A percentile compares a stretch with the other conserved stretches of the same genome.
Conservation (phyloP, 1,139 yeast species). For the Suhomyces wounanorum region DNA sequence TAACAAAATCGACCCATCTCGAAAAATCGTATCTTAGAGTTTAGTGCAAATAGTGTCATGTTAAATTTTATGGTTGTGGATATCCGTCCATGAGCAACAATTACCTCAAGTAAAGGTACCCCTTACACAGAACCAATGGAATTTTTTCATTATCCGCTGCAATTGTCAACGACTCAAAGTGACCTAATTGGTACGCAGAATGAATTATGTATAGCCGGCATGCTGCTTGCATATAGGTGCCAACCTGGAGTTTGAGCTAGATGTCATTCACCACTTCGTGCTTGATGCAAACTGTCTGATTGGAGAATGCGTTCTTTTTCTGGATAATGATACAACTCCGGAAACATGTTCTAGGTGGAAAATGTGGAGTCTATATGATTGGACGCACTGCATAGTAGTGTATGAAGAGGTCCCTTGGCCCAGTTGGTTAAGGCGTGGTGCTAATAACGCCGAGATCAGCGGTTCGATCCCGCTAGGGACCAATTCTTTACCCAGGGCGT, state of each 20-base stretch:
- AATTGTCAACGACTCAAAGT: background rate
- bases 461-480: slow-evolving; percentile 88
- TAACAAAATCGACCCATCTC: background rate
- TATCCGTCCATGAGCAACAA: background rate
- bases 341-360: too few relatives aligned
- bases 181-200: background rate
- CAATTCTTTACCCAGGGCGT: slow-evolving; percentile 61
- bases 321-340: too few relatives aligned
- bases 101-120: background rate
- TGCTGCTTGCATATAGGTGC: too few relatives aligned
- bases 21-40: background rate
- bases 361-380: background rate
- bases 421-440: slow-evolving; percentile 92
- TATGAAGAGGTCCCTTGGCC: slow-evolving; percentile 59
- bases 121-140: background rate
- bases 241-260: too few relatives aligned
- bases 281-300: background rate
- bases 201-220: too few relatives aligned
- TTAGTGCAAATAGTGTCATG: background rate
- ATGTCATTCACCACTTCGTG: too few relatives aligned
- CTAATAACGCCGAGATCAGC: slow-evolving; percentile 85
- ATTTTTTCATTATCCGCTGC: background rate
- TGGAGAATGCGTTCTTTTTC: background rate
- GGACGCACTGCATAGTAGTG: background rate
- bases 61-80: background rate